phyloP scores from a whole-genome alignment of 1,284 basidiomycete species.

The Taiwanofungus camphoratus region DNA sequence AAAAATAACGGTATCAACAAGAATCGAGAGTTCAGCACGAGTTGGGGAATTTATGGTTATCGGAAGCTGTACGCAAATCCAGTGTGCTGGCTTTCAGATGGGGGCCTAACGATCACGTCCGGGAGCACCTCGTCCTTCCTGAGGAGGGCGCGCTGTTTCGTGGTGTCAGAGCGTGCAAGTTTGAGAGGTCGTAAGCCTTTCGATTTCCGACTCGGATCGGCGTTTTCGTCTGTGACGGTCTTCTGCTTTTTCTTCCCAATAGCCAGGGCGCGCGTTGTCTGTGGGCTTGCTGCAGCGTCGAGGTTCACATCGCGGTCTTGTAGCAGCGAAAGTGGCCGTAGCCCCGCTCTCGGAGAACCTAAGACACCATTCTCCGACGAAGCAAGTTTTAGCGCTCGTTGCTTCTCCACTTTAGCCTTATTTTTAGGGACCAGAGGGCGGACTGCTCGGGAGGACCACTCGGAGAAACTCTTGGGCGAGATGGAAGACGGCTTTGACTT shows the following conservation, averaged over 20 bases:
- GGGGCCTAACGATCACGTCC: constrained; percentile 40
- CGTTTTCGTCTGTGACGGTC: constrained; percentile 39
- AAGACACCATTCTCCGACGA: constrained; percentile 16
- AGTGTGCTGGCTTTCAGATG: constrained; percentile 28
- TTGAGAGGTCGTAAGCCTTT: constrained; percentile 49
- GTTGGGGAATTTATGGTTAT: constrained; percentile 9
- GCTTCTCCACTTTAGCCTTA: constrained; percentile 42
- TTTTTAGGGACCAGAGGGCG: constrained; percentile 46
- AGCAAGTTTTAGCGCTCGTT: constrained; percentile 15
- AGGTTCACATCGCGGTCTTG: constrained; percentile 50
- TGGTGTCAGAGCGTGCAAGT: constrained; percentile 55
- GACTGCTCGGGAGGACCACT: constrained; percentile 47
- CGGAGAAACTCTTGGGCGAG: constrained; percentile 34
- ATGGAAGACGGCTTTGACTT: constrained; percentile 23
- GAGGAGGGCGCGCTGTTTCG: constrained; percentile 46
- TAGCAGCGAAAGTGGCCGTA: constrained; percentile 60
- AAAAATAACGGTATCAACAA: constrained; percentile 18
- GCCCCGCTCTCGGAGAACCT: constrained; percentile 33
- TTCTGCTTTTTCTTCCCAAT: constrained; percentile 45
- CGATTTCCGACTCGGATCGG: constrained; percentile 25
- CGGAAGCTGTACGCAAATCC: constrained; percentile 19
- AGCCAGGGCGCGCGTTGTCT: constrained; percentile 43
- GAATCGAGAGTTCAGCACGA: constrained; percentile 13
- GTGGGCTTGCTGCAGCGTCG: constrained; percentile 18
- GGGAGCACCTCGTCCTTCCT: constrained; percentile 38